These are phyloP conservation scores for Lasiodiplodia hormozganensis DNA, from an alignment of 2,329 filamentous ascomycete species.

Conservation along the genomic window DNA sequence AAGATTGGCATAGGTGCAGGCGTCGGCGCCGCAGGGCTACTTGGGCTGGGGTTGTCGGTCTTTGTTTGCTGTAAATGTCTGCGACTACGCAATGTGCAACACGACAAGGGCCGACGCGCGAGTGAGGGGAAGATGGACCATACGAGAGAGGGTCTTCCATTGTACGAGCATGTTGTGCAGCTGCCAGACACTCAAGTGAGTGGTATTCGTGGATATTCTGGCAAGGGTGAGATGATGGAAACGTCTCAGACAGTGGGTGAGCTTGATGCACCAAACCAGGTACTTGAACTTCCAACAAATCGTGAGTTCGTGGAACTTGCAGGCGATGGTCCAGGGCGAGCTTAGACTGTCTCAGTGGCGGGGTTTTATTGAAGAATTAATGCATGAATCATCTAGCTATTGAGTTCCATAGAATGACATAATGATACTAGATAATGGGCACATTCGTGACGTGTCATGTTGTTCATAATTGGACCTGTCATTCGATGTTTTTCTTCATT, in stretches of 20 bases:
- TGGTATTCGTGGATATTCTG: not conserved
- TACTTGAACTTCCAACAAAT: not conserved
- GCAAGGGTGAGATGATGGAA: not conserved
- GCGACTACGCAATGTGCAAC: too few species aligned
- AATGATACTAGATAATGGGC: too few species aligned
- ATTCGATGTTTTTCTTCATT: too few species aligned
- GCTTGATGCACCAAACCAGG: not conserved
- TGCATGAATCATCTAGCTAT: too few species aligned
- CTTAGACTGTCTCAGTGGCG: too few species aligned
- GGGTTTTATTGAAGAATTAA: too few species aligned
- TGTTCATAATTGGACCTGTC: too few species aligned
- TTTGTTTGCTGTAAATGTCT: not conserved
- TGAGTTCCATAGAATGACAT: too few species aligned
- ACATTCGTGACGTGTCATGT: too few species aligned
- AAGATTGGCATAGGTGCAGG: not conserved
- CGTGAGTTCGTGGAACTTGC: not conserved
- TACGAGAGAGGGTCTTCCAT: not conserved
- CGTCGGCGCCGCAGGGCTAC: not conserved
- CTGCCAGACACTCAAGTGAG: not conserved
- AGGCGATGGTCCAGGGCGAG: not conserved
- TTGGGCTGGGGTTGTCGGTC: not conserved
- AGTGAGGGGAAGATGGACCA: not conserved
- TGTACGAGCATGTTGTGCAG: not conserved
- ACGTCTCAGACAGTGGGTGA: not conserved
- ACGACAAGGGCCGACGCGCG: not conserved